Evolutionary conservation across 176 grass and related monocot species (phyloP).

Genomic region (Oryza meyeriana): DNA sequence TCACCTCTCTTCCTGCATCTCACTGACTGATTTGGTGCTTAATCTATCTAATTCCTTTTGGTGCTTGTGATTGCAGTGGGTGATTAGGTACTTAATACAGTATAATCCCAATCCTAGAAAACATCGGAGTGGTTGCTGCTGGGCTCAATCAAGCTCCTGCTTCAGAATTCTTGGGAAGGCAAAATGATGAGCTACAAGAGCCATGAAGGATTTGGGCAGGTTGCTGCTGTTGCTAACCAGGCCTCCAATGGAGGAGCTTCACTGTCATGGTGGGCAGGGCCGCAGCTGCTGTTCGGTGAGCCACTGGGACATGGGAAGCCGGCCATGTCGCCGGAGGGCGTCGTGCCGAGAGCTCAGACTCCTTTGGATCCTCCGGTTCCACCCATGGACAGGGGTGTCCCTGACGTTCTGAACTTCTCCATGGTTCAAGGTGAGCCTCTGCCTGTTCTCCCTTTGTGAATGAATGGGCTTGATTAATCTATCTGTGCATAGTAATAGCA

Average conservation of each 20-base stretch:
- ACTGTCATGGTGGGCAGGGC: slow-evolving; percentile 57
- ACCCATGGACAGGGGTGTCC: slow-evolving; percentile 37
- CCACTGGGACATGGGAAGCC: slow-evolving; percentile 40
- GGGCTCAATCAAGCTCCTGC: background rate
- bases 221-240: background rate
- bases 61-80: slow-evolving; percentile 34
- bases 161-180: background rate
- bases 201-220: slow-evolving; percentile 32
- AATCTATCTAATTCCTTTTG: slow-evolving; percentile 9
- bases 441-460: slow-evolving; percentile 1
- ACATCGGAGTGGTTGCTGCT: background rate
- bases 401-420: slow-evolving; percentile 46
- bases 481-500: background rate
- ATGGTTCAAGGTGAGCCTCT: slow-evolving; percentile 55
- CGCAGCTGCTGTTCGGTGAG: slow-evolving; percentile 52
- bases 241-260: slow-evolving; percentile 11
- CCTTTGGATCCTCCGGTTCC: slow-evolving; percentile 18
- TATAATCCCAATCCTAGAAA: background rate
- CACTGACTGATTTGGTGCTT: background rate
- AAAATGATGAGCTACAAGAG: slow-evolving; percentile 46
- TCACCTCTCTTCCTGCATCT: background rate
- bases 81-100: slow-evolving; percentile 29
- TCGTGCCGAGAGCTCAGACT: slow-evolving; percentile 32
- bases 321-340: slow-evolving; percentile 18
- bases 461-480: slow-evolving; percentile 8